Conservation (phyloP, 2,329 filamentous ascomycete species). For the Neocatenulostroma microsporum region DNA sequence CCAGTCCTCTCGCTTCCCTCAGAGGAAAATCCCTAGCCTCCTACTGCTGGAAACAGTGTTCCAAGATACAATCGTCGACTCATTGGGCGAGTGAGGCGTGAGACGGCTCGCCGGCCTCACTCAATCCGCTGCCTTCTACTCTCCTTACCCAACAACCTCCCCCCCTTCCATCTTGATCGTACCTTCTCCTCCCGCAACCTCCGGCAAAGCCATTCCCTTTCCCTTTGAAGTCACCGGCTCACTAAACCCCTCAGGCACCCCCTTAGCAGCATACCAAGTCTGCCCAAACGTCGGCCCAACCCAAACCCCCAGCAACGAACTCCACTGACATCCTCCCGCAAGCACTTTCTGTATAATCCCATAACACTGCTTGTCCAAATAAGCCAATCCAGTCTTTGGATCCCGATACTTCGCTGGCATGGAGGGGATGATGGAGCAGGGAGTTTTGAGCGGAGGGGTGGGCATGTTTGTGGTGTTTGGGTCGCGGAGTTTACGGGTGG, state of each 20-base stretch:
- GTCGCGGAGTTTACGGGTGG: slow-evolving; percentile 26
- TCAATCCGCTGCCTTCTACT: no score
- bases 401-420: slow-evolving; percentile 75
- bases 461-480: slow-evolving; percentile 28
- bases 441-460: slow-evolving; percentile 26
- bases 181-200: no score
- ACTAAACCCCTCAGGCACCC: slow-evolving; percentile 77
- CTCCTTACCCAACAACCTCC: no score
- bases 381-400: slow-evolving; percentile 73
- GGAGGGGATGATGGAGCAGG: slow-evolving; percentile 66
- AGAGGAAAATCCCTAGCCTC: no score
- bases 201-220: no score
- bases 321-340: slow-evolving; percentile 73
- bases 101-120: no score
- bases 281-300: slow-evolving; percentile 49
- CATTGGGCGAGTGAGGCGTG: no score
- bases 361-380: slow-evolving; percentile 71
- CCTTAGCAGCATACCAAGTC: slow-evolving; percentile 53
- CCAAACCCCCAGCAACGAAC: slow-evolving; percentile 71
- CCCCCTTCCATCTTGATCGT: no score
- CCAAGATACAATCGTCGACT: no score
- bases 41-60: no score
- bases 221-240: no score
- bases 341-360: slow-evolving; percentile 69
- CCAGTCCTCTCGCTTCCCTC: no score